Evolutionary conservation across 192 early-diverging fungal species (phyloP), one percentile per base, ranked within the genome.

Genomic region (Chytriomyces sp.): DNA sequence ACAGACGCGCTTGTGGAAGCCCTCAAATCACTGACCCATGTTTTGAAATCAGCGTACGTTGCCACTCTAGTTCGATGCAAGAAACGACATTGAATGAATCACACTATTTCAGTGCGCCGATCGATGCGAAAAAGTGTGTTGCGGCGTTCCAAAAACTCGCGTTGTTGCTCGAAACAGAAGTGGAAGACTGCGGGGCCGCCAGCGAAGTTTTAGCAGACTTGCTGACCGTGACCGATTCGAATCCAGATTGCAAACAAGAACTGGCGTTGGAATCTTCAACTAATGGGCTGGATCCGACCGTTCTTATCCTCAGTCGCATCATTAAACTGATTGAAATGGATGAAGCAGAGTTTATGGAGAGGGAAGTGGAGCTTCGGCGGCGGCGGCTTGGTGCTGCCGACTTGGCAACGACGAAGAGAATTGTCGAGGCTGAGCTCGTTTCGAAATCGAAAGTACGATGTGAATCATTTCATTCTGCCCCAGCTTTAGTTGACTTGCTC

Each of bases 361-460:
- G 78, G 6, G 91, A 93, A 63, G 79, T 94, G 13, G 85, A 85
- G 50, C 78, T 87, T 43, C 88, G 94, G 28, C 88, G 90, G 7
- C 86, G 88, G 10, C 77, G 94, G 46, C 78, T 96, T 16, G 88
- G 87, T 18, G 91, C 93, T 0, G 91, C 90, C 6, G 85, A 93
- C 1, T 75, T 87, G 1, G 78, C 81, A 13, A 84, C 83, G 24
- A 84, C 96, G 26, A 82, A 86, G 23, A 73, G 79, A 0, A 84
- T 89, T 46, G 92, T 95, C 0, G 86, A 89, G 64, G 79, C 75
- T 0, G 94, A 97, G 61, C 84, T 95, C 23, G 45, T 86, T 7
- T 35, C 73, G 8, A 63, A 62, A 13, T 84, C 81, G 48, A 20
- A 76, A 43, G 45, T 79, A 50, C 46, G 11, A 20, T 13, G 26